phyloP scores from a whole-genome alignment of 345 rosid species.

The Eutrema yunnanense region DNA sequence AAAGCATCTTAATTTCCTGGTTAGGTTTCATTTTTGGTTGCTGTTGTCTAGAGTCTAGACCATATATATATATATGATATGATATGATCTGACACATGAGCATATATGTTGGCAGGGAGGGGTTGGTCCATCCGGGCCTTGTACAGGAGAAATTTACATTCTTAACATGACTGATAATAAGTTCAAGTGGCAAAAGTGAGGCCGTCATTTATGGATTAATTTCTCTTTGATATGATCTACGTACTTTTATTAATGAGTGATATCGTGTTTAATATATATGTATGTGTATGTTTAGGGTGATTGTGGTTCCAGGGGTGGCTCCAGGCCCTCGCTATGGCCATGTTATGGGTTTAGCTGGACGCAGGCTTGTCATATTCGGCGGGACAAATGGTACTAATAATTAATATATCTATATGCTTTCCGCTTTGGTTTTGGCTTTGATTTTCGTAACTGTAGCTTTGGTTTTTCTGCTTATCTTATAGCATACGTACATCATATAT shows the following conservation, averaged over 20 bases:
- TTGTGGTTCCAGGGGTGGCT: slow-evolving; percentile 55
- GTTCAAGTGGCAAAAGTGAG: slow-evolving; percentile 77
- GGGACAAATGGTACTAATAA: slow-evolving; percentile 60
- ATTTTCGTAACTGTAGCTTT: not conserved
- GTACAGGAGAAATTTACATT: slow-evolving; percentile 67
- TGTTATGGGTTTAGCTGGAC: slow-evolving; percentile 70
- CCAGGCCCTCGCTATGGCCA: slow-evolving; percentile 94
- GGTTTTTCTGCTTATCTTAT: not conserved
- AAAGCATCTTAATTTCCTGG: not conserved
- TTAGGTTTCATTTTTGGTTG: not conserved
- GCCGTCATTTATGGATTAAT: not conserved
- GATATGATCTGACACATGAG: slow-evolving; percentile 1
- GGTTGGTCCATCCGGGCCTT: slow-evolving; percentile 75
- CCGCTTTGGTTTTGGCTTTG: not conserved
- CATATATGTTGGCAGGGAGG: slow-evolving; percentile 58
- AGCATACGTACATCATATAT: not conserved
- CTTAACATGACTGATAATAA: slow-evolving; percentile 58
- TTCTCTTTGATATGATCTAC: not conserved
- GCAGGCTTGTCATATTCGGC: slow-evolving; percentile 65
- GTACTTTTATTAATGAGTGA: not conserved
- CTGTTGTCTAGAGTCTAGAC: not conserved
- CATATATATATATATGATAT: not conserved
- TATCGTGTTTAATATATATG: not conserved
- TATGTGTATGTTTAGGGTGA: slow-evolving; percentile 42
- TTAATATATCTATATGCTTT: not conserved